phyloP scores from a whole-genome alignment of 2,329 filamentous ascomycete genomes.

The Capronia epimyces region DNA sequence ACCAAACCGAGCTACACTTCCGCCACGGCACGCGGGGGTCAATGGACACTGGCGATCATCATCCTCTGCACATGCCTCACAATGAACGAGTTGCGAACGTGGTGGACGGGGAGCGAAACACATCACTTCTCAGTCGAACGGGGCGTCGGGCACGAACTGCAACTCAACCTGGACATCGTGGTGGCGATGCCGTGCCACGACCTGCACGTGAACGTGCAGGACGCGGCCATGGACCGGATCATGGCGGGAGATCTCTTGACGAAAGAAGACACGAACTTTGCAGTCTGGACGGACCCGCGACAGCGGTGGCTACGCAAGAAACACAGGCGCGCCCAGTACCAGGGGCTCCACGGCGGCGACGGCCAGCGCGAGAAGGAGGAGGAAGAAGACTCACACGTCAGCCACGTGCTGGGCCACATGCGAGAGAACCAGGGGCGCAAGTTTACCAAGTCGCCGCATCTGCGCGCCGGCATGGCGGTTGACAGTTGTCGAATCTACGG shows the following conservation, averaged over 20 bases:
- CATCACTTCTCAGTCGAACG: constrained; percentile 94
- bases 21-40: constrained; percentile 76
- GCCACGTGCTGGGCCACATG: constrained; percentile 76
- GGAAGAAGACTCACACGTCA: constrained; percentile 74
- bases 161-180: constrained; percentile 94
- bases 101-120: constrained; percentile 77
- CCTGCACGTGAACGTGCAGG: constrained; percentile 94
- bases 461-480: constrained; percentile 50
- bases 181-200: constrained; percentile 81
- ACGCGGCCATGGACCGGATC: constrained; percentile 87
- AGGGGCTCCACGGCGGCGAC: constrained; percentile 59
- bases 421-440: constrained; percentile 60
- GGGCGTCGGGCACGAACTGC: constrained; percentile 76
- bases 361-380: constrained; percentile 42
- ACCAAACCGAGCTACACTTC: constrained; percentile 90
- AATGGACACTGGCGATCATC: constrained; percentile 83
- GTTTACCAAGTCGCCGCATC: constrained; percentile 66
- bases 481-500: constrained; percentile 88
- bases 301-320: constrained; percentile 47
- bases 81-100: constrained; percentile 70
- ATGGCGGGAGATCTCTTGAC: constrained; percentile 69
- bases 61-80: constrained; percentile 69
- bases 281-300: constrained; percentile 55
- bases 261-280: constrained; percentile 74
- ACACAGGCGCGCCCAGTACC: constrained; percentile 48